Evolutionary conservation across 1,284 basidiomycete genomes (phyloP).

Genomic region (Papiliotrema fonsecae): DNA sequence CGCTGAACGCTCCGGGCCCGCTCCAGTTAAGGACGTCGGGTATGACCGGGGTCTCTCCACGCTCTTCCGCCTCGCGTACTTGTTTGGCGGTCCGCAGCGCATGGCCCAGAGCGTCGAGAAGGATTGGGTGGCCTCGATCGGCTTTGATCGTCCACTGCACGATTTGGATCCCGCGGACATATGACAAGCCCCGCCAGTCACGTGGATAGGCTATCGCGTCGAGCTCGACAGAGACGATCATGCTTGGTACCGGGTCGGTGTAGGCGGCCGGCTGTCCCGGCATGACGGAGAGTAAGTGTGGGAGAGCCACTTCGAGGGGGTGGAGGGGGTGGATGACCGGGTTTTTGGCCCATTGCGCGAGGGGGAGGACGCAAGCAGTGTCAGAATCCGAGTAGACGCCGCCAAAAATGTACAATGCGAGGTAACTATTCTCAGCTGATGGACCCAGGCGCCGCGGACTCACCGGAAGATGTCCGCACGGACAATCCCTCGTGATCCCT

Average conservation of each 20-base stretch:
- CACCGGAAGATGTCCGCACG: conserved; percentile 27
- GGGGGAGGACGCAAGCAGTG: conserved; percentile 20
- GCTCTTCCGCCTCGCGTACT: conserved; percentile 3
- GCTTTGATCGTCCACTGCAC: conserved; percentile 32
- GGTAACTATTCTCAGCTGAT: conserved; percentile 13
- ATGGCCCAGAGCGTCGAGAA: conserved; percentile 26
- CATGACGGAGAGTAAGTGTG: conserved; percentile 5
- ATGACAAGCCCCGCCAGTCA: conserved; percentile 17
- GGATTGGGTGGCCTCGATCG: conserved; percentile 24
- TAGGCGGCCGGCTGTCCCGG: background rate
- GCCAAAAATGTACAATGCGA: conserved; percentile 26
- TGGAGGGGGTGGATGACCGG: background rate
- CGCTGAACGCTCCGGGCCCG: conserved; percentile 26
- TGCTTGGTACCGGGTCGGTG: conserved; percentile 4
- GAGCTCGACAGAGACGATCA: conserved; percentile 21
- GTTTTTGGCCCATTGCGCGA: conserved; percentile 16
- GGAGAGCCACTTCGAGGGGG: conserved; percentile 13
- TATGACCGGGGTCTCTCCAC: background rate
- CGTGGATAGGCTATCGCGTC: conserved; percentile 6
- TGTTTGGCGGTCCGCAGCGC: conserved; percentile 15
- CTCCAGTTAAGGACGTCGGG: conserved; percentile 21
- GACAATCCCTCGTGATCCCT: conserved; percentile 13
- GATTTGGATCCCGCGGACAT: conserved; percentile 22
- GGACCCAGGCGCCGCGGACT: background rate
- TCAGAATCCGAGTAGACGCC: conserved; percentile 36